Conservation (phyloP, 257 asterid genomes). For the Solanum pimpinellifolium region DNA sequence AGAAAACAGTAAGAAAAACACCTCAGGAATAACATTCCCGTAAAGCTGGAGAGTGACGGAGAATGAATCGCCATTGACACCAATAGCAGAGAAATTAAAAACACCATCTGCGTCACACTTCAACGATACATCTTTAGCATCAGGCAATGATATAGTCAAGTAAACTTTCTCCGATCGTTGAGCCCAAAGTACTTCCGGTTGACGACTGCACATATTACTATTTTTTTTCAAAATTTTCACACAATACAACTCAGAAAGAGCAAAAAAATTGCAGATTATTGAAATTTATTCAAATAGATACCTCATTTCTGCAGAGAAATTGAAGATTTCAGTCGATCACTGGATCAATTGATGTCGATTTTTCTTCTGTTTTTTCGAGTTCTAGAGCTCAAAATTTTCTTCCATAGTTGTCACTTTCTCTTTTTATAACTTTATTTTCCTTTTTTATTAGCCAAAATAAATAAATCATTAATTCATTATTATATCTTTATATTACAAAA, state of each 20-base stretch:
- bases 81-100: slow-evolving; percentile 64
- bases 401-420: background rate
- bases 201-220: slow-evolving; percentile 29
- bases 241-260: background rate
- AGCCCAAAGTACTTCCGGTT: slow-evolving; percentile 93
- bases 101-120: slow-evolving; percentile 50
- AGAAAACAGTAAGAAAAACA: background rate
- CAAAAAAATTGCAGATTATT: background rate
- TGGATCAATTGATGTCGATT: background rate
- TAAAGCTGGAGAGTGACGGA: slow-evolving; percentile 46
- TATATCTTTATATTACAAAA: background rate
- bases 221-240: background rate
- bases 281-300: background rate
- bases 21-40: slow-evolving; percentile 63
- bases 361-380: background rate
- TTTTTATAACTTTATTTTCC: background rate
- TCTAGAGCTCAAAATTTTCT: background rate
- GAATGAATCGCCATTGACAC: slow-evolving; percentile 43
- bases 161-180: slow-evolving; percentile 74
- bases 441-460: background rate
- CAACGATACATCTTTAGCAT: slow-evolving; percentile 62
- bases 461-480: background rate
- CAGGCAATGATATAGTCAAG: slow-evolving; percentile 70
- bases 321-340: background rate
- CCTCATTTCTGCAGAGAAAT: background rate